phyloP scores from a whole-genome alignment of 345 rosid species.

The Hypericum perforatum region DNA sequence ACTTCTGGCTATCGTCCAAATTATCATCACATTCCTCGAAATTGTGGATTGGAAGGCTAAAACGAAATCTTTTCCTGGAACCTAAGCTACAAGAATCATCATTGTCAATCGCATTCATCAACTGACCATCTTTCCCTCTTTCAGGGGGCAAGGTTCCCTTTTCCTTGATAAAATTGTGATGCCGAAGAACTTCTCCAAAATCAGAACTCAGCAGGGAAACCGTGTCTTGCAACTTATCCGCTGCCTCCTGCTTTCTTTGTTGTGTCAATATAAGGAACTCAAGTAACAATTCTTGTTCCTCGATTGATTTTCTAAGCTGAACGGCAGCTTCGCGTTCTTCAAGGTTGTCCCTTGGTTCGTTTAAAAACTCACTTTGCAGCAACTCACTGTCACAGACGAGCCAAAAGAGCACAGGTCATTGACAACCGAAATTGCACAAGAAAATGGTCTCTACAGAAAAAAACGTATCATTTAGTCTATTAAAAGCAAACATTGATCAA shows the following conservation, averaged over 20 bases:
- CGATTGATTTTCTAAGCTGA: constrained; percentile 62
- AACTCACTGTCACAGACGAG: constrained; percentile 45
- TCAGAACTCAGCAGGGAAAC: constrained; percentile 66
- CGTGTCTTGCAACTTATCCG: constrained; percentile 55
- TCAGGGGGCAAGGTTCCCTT: constrained; percentile 34
- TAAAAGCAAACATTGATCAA: no score
- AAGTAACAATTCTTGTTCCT: constrained; percentile 76
- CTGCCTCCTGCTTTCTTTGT: constrained; percentile 67
- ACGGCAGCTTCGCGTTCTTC: constrained; percentile 87
- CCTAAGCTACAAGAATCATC: constrained; percentile 44
- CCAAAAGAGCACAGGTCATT: no score
- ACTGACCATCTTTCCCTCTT: constrained; percentile 32
- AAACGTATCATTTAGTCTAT: no score
- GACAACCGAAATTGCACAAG: no score
- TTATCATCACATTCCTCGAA: constrained; percentile 40
- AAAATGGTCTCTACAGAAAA: no score
- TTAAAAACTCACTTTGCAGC: constrained; percentile 71
- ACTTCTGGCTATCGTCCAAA: constrained; percentile 31
- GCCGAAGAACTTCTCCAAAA: constrained; percentile 65
- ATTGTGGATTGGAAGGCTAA: constrained; percentile 24
- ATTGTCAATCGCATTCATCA: constrained; percentile 27
- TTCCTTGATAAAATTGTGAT: constrained; percentile 45
- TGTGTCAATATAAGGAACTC: constrained; percentile 73
- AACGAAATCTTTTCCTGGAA: constrained; percentile 62
- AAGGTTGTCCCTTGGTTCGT: constrained; percentile 57